Evolutionary conservation across 257 asterid species (phyloP).

Genomic region (Nicotiana undulata): DNA sequence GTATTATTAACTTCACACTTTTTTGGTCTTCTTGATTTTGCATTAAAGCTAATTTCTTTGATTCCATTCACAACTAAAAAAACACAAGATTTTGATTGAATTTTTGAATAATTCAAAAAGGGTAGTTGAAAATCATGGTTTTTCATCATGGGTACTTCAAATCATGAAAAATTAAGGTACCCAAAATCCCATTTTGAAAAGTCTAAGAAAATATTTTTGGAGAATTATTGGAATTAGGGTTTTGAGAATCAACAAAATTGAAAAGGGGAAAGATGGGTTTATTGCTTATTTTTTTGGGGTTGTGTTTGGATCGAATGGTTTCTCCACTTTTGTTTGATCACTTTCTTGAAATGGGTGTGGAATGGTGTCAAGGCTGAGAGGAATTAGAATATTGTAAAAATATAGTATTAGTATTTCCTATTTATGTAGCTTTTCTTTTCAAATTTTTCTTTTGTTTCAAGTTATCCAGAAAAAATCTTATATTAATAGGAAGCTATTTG

Average conservation of each 20-base stretch:
- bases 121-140: background rate
- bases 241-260: background rate
- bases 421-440: background rate
- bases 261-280: background rate
- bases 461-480: too few species aligned
- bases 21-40: slow-evolving; percentile 7
- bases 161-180: background rate
- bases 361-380: background rate
- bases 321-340: background rate
- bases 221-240: background rate
- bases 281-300: background rate
- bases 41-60: background rate
- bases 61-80: slow-evolving; percentile 10
- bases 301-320: background rate
- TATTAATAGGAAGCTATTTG: too few species aligned
- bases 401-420: background rate
- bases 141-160: background rate
- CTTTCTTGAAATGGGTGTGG: background rate
- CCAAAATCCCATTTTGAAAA: background rate
- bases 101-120: background rate
- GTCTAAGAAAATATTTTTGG: background rate
- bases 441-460: background rate
- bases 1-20: slow-evolving; percentile 33
- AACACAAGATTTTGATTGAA: background rate
- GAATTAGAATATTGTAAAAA: background rate